A percentile compares a stretch with the other conserved stretches of the same genome.
Conservation (phyloP, 192 early-diverging fungal genomes). For the Oehlia diaphana region DNA sequence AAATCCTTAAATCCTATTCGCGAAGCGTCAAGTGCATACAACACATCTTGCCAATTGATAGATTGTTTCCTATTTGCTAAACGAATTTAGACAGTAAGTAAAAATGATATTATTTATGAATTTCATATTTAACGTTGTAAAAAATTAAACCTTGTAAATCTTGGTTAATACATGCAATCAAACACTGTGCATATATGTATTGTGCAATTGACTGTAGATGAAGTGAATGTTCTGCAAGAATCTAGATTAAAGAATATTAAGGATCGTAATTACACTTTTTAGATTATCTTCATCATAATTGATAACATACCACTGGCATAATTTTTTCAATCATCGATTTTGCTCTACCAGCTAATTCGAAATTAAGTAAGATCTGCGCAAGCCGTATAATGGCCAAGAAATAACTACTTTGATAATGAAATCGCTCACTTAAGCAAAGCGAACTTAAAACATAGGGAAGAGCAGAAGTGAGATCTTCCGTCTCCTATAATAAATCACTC, state of each 20-base stretch:
- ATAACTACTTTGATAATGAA: constrained; percentile 31
- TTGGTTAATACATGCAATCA: constrained; percentile 23
- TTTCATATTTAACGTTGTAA: too few species aligned
- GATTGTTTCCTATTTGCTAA: constrained; percentile 8
- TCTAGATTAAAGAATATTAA: constrained; percentile 7
- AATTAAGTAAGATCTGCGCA: constrained; percentile 22
- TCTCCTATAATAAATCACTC: neutral
- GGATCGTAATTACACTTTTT: neutral
- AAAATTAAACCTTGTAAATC: constrained; percentile 8
- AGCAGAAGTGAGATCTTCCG: constrained; percentile 16
- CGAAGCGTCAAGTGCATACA: neutral
- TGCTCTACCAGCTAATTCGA: constrained; percentile 14
- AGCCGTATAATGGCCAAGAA: constrained; percentile 25
- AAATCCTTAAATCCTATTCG: constrained; percentile 10
- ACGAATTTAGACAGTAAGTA: neutral
- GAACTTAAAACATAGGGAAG: constrained; percentile 27
- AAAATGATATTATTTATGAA: neutral
- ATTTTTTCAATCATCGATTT: constrained; percentile 29
- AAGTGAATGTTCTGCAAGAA: constrained; percentile 29
- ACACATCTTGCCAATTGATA: neutral
- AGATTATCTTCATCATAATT: neutral
- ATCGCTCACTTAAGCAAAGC: constrained; percentile 25
- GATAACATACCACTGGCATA: constrained; percentile 19
- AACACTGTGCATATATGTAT: constrained; percentile 18
- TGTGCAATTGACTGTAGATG: constrained; percentile 24